Evolutionary conservation across 352 stramenopile species (phyloP).

Genomic region (Peronospora destructor): DNA sequence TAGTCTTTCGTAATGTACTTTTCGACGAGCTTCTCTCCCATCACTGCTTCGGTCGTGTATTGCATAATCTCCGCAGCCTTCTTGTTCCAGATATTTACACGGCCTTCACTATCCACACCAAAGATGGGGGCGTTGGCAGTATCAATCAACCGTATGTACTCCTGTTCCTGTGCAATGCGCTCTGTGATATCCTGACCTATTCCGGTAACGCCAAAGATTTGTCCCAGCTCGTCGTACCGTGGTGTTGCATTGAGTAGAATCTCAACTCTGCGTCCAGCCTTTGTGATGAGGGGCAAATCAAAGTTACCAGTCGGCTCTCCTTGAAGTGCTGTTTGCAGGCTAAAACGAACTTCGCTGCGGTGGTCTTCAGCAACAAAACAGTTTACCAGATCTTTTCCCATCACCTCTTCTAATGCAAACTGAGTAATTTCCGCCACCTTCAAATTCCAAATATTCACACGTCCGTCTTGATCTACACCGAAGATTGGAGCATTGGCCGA

Average conservation of each 20-base stretch:
- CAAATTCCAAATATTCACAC: constrained; percentile 65
- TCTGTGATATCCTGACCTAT: constrained; percentile 32
- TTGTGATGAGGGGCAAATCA: constrained; percentile 31
- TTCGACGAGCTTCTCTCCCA: constrained; percentile 52
- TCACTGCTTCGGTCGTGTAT: constrained; percentile 61
- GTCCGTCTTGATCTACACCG: constrained; percentile 60
- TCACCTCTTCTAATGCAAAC: constrained; percentile 40
- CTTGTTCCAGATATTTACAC: constrained; percentile 7
- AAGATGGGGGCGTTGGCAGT: constrained; percentile 82
- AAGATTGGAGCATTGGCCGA: constrained; percentile 61
- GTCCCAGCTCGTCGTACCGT: constrained; percentile 13
- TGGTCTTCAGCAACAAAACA: no score
- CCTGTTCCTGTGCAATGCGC: constrained; percentile 54
- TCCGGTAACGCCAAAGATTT: constrained; percentile 17
- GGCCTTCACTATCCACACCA: constrained; percentile 69
- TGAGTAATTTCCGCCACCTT: constrained; percentile 23
- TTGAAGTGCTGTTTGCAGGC: constrained; percentile 30
- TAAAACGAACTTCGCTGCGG: constrained; percentile 22
- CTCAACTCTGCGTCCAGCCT: constrained; percentile 14
- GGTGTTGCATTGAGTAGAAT: constrained; percentile 20
- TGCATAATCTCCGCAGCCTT: constrained; percentile 27
- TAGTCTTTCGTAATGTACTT: constrained; percentile 57
- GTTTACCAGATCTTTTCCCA: constrained; percentile 38
- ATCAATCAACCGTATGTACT: constrained; percentile 69
- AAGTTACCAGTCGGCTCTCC: constrained; percentile 44